phyloP scores from a whole-genome alignment of 164 flowering plant genomes.

The Annona cherimola region DNA sequence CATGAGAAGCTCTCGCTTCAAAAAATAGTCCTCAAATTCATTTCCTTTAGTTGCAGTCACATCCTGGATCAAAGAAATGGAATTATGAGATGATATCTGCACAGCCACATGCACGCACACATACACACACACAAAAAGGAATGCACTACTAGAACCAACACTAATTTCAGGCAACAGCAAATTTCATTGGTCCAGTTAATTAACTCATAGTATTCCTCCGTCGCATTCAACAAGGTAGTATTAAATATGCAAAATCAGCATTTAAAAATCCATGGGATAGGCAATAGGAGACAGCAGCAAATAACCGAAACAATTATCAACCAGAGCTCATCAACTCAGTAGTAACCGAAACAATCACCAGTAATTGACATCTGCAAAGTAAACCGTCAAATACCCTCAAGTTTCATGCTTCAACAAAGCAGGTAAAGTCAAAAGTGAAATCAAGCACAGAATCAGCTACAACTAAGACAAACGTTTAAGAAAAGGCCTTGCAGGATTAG shows the following conservation, averaged over 20 bases:
- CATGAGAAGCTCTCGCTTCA: conserved; percentile 94
- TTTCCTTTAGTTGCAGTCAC: conserved; percentile 99
- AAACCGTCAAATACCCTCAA: not conserved
- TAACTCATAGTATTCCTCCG: too few relatives aligned
- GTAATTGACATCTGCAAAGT: not conserved
- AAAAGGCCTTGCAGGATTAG: too few relatives aligned
- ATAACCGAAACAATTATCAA: not conserved
- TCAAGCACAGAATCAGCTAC: not conserved
- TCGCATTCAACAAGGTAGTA: not conserved
- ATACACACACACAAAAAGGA: not conserved
- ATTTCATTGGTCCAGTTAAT: not conserved
- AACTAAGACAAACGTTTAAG: too few relatives aligned
- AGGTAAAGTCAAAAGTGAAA: not conserved
- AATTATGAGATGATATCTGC: not conserved
- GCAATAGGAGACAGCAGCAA: not conserved
- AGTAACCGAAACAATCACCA: not conserved
- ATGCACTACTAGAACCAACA: not conserved
- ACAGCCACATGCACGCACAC: too few relatives aligned
- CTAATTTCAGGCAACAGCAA: not conserved
- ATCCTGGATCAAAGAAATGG: conserved; percentile 47
- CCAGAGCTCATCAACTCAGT: not conserved
- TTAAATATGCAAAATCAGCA: not conserved
- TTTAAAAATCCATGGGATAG: not conserved
- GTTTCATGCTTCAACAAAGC: not conserved
- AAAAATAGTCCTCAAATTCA: conserved; percentile 97